These are phyloP conservation scores for Fusarium praegraminearum DNA, from an alignment of 2,329 filamentous ascomycete genomes.

Conservation along the genomic window DNA sequence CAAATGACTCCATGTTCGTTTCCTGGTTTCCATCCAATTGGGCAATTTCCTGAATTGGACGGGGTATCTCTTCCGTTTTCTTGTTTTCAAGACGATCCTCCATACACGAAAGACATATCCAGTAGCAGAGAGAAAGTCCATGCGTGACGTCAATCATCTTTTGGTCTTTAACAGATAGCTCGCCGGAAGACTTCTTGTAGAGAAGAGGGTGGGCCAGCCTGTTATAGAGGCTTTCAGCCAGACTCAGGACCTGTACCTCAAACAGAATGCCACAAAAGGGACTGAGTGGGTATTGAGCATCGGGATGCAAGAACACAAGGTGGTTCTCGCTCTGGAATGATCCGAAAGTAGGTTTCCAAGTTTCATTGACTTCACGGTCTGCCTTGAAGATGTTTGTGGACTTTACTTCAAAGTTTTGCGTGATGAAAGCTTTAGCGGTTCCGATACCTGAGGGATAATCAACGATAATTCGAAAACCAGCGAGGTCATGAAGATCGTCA, in stretches of 20 bases:
- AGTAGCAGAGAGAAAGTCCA: background rate
- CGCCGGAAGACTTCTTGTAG: background rate
- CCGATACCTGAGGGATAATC: background rate
- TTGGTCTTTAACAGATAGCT: background rate
- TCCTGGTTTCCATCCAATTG: background rate
- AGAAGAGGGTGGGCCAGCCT: background rate
- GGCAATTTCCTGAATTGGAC: background rate
- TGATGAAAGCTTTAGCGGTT: background rate
- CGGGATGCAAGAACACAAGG: background rate
- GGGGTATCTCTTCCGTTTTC: background rate
- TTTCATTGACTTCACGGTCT: background rate
- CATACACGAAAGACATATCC: background rate
- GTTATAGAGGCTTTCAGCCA: background rate
- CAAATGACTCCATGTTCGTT: background rate
- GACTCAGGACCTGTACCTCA: background rate
- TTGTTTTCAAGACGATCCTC: background rate
- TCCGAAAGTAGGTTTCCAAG: background rate
- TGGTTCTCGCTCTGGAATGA: background rate
- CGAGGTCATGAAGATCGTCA: background rate
- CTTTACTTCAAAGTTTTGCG: background rate
- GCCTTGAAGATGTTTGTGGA: background rate
- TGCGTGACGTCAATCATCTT: background rate
- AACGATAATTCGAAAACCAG: background rate
- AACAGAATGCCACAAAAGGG: background rate
- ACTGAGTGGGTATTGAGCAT: background rate